Base-by-base conservation (phyloP, 306 rosid genomes). In the Ormosia semicastrata region DNA sequence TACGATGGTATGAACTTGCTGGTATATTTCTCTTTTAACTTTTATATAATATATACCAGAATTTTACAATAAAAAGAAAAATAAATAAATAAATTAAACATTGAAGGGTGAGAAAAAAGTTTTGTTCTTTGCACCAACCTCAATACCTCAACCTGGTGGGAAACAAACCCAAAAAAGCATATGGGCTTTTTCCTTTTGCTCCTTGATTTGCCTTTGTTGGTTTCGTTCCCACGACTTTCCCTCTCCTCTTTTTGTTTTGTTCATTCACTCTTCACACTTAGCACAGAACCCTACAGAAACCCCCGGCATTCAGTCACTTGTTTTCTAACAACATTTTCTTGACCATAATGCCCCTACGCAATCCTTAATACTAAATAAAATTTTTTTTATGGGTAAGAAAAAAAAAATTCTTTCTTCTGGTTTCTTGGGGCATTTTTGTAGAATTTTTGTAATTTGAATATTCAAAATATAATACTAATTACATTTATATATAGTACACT, bases 81-180 rank as follows among this genome's bases (percentile, higher is more conserved):
- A 12, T 7, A 24, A 44, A 59, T 3, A 10, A 47, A 34, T 11
- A 14, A 44, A 8, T 43, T 53, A 33, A 49, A 33, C 39, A 83
- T 67, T 79, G 80, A 85, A 84, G 72, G 84, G 86, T 66, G 80
- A 63, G 73, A 82, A 88, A 71, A 47, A 46, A 86, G 89, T 82
- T 86, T n/a, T 73, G 81, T 83, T 79, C 80, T 77, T 76, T 71
- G 81, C 86, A 86, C 91, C 81, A 89, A 83, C 88, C 89, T 80
- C 10, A 77, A 77, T 30, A 63, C 80, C 89, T 83, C 75, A 83
- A 79, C 62, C 88, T 66, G 84, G 84, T 86, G 89, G 76, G 88
- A 83, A 91, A 85, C 60, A 77, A 89, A 86, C 81, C 85, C 81
- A 79, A 85, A 85, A 89, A 89, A 88, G 95, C 86, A 92, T 49